Evolutionary conservation across 495 filamentous ascomycete species (phyloP).

Genomic region (Niebla homalea): DNA sequence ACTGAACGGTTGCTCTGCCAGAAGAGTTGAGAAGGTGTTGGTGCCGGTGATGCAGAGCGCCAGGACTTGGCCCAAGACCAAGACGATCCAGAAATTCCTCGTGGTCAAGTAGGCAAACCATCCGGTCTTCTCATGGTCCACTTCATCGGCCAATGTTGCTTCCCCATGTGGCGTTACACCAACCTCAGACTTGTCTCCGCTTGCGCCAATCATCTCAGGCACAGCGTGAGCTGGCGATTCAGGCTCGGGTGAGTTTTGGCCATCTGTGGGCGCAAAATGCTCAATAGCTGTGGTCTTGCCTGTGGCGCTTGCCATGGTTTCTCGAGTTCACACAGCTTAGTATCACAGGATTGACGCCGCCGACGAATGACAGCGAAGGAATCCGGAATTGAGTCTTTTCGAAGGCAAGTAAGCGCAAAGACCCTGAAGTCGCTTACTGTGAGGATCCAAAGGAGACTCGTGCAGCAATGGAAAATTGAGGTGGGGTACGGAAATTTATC

Average conservation of each 20-base stretch:
- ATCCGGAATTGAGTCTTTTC: constrained; percentile 30
- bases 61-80: constrained; percentile 74
- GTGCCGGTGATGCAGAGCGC: constrained; percentile 79
- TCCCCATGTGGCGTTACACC: background rate
- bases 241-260: background rate
- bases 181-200: constrained; percentile 2
- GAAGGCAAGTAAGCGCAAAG: constrained; percentile 40
- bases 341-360: background rate
- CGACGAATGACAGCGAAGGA: background rate
- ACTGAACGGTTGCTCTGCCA: constrained; percentile 51
- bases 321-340: background rate
- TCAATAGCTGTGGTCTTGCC: constrained; percentile 4
- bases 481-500: background rate
- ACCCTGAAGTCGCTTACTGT: constrained; percentile 43
- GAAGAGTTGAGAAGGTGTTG: constrained; percentile 74
- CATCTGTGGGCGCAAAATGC: background rate
- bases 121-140: constrained; percentile 34
- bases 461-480: background rate
- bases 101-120: constrained; percentile 75
- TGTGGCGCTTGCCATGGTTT: constrained; percentile 4
- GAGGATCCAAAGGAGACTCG: constrained; percentile 1
- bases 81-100: constrained; percentile 71
- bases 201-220: constrained; percentile 12
- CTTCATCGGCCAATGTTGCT: constrained; percentile 20
- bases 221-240: constrained; percentile 16